A percentile compares a stretch with the other conserved stretches of the same genome.
Evolutionary conservation across 192 early-diverging fungal species (phyloP).

Genomic region (Rhizoclosmatium globosum): DNA sequence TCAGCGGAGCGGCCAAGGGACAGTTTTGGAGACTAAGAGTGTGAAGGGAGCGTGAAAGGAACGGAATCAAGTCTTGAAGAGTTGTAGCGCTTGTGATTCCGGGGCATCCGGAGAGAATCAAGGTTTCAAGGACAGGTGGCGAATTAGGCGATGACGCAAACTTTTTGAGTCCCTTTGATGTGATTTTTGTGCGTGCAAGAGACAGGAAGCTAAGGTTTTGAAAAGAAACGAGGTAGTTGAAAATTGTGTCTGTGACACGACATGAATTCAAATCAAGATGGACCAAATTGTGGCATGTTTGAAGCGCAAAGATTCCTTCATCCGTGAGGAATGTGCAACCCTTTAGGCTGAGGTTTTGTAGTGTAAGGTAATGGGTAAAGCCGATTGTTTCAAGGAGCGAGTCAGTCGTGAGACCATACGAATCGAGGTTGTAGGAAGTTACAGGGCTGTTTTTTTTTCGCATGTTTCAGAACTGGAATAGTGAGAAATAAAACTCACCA

Average conservation of each 20-base stretch:
- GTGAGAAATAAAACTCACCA: constrained; percentile 17
- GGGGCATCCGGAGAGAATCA: constrained; percentile 27
- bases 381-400: constrained; percentile 37
- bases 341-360: constrained; percentile 17
- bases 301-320: constrained; percentile 23
- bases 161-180: constrained; percentile 50
- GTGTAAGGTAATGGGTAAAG: constrained; percentile 12
- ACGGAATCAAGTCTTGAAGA: background rate
- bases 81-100: constrained; percentile 19
- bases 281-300: constrained; percentile 27
- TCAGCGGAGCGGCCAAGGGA: constrained; percentile 5
- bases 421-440: constrained; percentile 25
- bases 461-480: background rate
- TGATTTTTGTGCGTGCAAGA: constrained; percentile 64
- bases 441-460: background rate
- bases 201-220: constrained; percentile 23
- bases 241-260: constrained; percentile 16
- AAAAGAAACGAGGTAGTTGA: constrained; percentile 31
- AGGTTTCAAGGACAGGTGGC: background rate
- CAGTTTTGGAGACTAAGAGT: constrained; percentile 19
- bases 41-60: background rate
- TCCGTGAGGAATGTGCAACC: constrained; percentile 33
- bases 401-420: constrained; percentile 41
- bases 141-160: constrained; percentile 27
- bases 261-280: constrained; percentile 4